phyloP scores from a whole-genome alignment of 1,284 basidiomycete genomes.

The Pseudozyma sp. region DNA sequence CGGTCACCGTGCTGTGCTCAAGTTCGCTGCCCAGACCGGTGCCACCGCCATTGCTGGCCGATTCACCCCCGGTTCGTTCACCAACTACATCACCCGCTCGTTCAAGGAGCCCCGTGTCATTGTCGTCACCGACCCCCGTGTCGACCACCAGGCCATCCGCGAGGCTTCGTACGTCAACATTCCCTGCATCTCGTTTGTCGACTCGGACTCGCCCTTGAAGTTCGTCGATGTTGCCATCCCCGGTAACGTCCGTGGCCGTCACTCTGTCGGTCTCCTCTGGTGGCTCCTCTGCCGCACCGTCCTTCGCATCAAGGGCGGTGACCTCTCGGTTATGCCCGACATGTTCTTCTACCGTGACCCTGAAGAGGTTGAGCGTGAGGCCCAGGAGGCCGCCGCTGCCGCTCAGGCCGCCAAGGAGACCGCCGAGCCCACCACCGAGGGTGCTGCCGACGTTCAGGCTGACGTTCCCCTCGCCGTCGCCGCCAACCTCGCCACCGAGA shows the following conservation, averaged over 20 bases:
- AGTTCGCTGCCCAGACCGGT: conserved; percentile 96
- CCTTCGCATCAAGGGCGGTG: conserved; percentile 91
- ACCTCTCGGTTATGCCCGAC: conserved; percentile 97
- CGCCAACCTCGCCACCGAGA: conserved; percentile 58
- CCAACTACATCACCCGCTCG: conserved; percentile 99
- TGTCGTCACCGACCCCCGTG: conserved; percentile 96
- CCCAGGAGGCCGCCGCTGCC: conserved; percentile 80
- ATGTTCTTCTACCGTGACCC: conserved; percentile 99
- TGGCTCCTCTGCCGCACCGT: conserved; percentile 98
- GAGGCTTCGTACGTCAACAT: conserved; percentile 99
- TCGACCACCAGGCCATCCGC: conserved; percentile 99
- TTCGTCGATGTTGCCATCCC: conserved; percentile 99
- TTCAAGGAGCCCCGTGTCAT: conserved; percentile 99
- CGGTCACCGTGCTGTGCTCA: conserved; percentile 98
- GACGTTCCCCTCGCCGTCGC: conserved; percentile 51
- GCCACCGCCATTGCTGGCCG: conserved; percentile 98
- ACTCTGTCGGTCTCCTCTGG: conserved; percentile 98
- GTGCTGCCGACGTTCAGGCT: conserved; percentile 79
- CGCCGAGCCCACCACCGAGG: conserved; percentile 50
- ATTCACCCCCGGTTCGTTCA: conserved; percentile 95
- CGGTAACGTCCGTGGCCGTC: conserved; percentile 98
- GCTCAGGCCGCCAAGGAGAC: conserved; percentile 58
- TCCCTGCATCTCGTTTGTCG: conserved; percentile 97
- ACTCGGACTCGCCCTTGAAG: conserved; percentile 96
- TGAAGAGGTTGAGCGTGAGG: conserved; percentile 97